Evolutionary conservation across 2,329 filamentous ascomycete genomes (phyloP), one percentile per base, ranked within the genome.

Genomic region (Pseudogymnoascus sp.): DNA sequence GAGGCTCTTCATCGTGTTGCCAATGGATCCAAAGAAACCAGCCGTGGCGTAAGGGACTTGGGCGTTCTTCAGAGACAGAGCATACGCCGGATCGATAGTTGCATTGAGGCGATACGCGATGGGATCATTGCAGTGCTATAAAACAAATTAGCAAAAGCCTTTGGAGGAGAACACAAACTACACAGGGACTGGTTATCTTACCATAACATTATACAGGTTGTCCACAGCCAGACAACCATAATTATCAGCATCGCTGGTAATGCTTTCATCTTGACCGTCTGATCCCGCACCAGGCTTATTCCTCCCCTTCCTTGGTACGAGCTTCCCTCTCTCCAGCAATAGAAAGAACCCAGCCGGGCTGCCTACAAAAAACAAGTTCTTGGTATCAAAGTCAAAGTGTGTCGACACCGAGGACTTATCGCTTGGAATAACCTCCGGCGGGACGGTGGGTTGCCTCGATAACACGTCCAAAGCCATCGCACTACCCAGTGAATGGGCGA

Each of bases 81-180:
- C 88, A 69, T 96, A 96, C 21, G 82, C 80, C 4, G 86, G 84
- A 73, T 99, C 95, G 44, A 97, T 87, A 3, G 93, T 89, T 21
- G 93, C 91, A 70, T 97, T 99, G 64, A 97, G 84, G 14, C 93
- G 83, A 74, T 97, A 97, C 1, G 93, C 91, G 63, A 99, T 96
- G 1, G 95, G 84, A 69, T 86, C 84, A 69, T 86, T 83, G 66
- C 81, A 82, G 40, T 73, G 84, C 59, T 60, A 42, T 25, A 79
- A 31, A 25, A 40, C 8, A 25, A 10, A 7, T 60, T 28, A 60
- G 25, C 59, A 42, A 44, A 46, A 5, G 28, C 5, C 5, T 21
- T 25, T 18, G 4, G 12, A 25, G 18, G 31, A 11, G n/a, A 8
- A 10, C 6, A 50, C n/a, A 46, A 42, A 86, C 8, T n/a, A 38